phyloP scores from a whole-genome alignment of 108 stramenopile species.

The Seminavis robusta region DNA sequence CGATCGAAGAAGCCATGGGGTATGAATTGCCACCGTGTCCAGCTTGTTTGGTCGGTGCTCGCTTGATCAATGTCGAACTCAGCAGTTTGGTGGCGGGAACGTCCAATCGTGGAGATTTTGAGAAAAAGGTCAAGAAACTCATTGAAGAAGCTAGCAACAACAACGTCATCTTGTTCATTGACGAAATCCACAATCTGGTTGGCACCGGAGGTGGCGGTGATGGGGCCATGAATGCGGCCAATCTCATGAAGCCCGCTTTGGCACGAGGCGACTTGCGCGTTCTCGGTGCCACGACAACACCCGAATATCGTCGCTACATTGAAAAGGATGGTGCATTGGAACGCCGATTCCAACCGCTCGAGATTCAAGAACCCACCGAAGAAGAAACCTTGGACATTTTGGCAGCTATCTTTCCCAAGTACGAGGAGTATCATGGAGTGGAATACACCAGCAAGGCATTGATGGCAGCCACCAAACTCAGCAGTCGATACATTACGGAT shows the following conservation, averaged over 20 bases:
- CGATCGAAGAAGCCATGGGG: slow-evolving; percentile 50
- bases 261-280: slow-evolving; percentile 73
- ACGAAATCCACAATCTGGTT: slow-evolving; percentile 77
- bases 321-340: slow-evolving; percentile 87
- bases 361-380: slow-evolving; percentile 75
- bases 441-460: slow-evolving; percentile 63
- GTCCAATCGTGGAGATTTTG: slow-evolving; percentile 84
- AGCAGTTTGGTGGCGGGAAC: slow-evolving; percentile 77
- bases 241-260: slow-evolving; percentile 86
- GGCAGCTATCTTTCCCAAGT: slow-evolving; percentile 62
- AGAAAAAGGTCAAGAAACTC: slow-evolving; percentile 75
- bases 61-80: slow-evolving; percentile 73
- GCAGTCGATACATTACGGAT: slow-evolving; percentile 69
- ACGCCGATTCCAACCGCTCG: slow-evolving; percentile 83
- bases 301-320: slow-evolving; percentile 88
- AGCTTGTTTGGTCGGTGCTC: slow-evolving; percentile 48
- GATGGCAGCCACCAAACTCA: slow-evolving; percentile 61
- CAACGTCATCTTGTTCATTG: slow-evolving; percentile 81
- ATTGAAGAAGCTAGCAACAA: slow-evolving; percentile 61
- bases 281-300: slow-evolving; percentile 85
- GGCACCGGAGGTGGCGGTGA: slow-evolving; percentile 89
- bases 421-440: slow-evolving; percentile 80
- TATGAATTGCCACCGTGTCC: slow-evolving; percentile 64
- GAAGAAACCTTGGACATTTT: slow-evolving; percentile 83
- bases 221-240: slow-evolving; percentile 87